Conservation (phyloP, 257 asterid genomes). For the Parsonsia alboflavescens region DNA sequence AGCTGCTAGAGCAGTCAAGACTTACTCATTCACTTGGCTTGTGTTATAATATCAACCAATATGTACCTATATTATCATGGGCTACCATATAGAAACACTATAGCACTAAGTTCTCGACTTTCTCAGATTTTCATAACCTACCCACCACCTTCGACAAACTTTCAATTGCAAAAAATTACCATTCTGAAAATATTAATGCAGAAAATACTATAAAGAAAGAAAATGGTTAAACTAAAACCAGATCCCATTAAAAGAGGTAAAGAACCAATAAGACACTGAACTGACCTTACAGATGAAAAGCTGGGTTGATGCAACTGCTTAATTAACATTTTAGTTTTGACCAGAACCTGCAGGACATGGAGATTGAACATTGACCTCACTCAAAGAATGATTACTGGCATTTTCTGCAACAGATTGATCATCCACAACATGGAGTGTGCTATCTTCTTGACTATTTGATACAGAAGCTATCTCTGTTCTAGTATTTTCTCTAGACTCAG, state of each 20-base stretch:
- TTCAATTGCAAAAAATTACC: neutral
- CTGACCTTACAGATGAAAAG: constrained; percentile 20
- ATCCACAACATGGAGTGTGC: constrained; percentile 20
- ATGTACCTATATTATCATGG: neutral
- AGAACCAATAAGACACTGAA: neutral
- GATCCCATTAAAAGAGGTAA: neutral
- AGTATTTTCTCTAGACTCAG: constrained; percentile 46
- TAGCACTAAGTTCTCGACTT: neutral
- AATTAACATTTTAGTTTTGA: constrained; percentile 30
- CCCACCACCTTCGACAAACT: neutral
- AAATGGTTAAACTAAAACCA: neutral
- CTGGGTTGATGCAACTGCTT: constrained; percentile 17
- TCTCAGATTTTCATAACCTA: neutral
- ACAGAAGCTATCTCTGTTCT: constrained; percentile 31
- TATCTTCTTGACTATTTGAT: constrained; percentile 30
- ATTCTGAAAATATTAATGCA: neutral
- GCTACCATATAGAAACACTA: neutral
- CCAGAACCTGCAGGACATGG: constrained; percentile 49
- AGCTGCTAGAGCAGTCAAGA: neutral
- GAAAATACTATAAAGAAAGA: neutral
- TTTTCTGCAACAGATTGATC: constrained; percentile 26
- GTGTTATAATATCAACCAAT: neutral
- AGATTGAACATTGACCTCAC: constrained; percentile 35
- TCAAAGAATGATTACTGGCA: constrained; percentile 27
- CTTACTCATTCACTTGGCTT: neutral